Base-by-base conservation (phyloP, 2,329 filamentous ascomycete genomes). In the Apiospora kogelbergensis region DNA sequence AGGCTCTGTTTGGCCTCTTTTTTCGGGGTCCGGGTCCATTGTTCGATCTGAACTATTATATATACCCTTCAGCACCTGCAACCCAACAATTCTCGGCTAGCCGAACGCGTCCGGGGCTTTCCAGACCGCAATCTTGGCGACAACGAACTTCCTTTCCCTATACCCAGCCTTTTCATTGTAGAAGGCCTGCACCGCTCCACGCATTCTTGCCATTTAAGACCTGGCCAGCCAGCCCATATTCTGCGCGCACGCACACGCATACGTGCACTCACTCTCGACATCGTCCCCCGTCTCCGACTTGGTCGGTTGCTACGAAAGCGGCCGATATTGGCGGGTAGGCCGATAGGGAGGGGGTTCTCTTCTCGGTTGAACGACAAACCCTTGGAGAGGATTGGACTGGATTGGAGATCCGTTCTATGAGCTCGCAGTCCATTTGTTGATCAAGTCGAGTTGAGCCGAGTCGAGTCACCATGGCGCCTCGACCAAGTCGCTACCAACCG, bases 381-480 rank as follows among this genome's bases (percentile, higher is more conserved):
- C n/a, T 20, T n/a, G 44, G 46, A 15, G 6, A 26, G 44, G 20
- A 46, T n/a, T 22, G 46, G 24, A 53, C 17, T 53, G 46, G 13
- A 10, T 2, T 40, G 37, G 11, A 53, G 13, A 53, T 17, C 24
- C 46, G 46, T 53, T 24, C 46, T 24, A 53, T 53, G 46, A 24
- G 46, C 46, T 30, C 46, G 46, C 30, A 53, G 30, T 24, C 24
- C 13, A 30, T 30, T 53, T 30, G 46, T 30, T 53, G 46, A 53
- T 53, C 46, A 53, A 53, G 46, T 20, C 15, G 46, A 48, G 46
- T 48, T 24, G 46, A 53, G 24, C 13, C 22, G 45, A 48, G 13
- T 26, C 46, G 46, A 53, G 46, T 53, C 46, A 63, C 40, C 40
- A 63, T 63, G 60, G 60, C 60, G 20, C 60, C 60, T 63, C 60